phyloP scores from a whole-genome alignment of 2,329 filamentous ascomycete genomes.

The Thielaviopsis euricoi region DNA sequence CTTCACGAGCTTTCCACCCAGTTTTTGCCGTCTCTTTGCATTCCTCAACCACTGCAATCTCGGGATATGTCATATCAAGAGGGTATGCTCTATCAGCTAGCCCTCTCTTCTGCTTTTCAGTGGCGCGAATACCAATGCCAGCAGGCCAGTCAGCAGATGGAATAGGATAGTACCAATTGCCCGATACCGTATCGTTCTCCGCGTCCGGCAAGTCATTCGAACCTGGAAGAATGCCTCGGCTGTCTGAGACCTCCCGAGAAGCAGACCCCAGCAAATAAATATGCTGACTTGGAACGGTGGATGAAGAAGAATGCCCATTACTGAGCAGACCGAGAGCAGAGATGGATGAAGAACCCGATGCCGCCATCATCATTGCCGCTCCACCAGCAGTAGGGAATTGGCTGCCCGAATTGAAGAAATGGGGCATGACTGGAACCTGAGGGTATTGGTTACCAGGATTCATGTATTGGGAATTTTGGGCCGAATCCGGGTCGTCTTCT shows the following conservation, averaged over 20 bases:
- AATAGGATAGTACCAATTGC: constrained; percentile 13
- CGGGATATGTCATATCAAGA: constrained; percentile 2
- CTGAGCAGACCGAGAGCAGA: too few species aligned
- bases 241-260: too few species aligned
- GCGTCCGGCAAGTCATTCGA: too few species aligned
- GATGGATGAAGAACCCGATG: too few species aligned
- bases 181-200: constrained; percentile 10
- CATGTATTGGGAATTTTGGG: not conserved
- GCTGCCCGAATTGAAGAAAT: too few species aligned
- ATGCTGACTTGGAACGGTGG: too few species aligned
- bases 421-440: not conserved
- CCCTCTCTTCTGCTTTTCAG: not conserved
- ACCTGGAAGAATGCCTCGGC: too few species aligned
- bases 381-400: too few species aligned
- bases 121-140: constrained; percentile 7
- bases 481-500: not conserved
- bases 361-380: too few species aligned
- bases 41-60: not conserved
- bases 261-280: too few species aligned
- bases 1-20: not conserved
- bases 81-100: not conserved
- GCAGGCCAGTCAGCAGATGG: constrained; percentile 13
- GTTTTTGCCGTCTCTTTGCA: not conserved
- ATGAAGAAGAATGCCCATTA: too few species aligned
- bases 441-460: not conserved